These are phyloP conservation scores for Populus deltoides DNA, from an alignment of 345 rosid species.

Conservation along the genomic window DNA sequence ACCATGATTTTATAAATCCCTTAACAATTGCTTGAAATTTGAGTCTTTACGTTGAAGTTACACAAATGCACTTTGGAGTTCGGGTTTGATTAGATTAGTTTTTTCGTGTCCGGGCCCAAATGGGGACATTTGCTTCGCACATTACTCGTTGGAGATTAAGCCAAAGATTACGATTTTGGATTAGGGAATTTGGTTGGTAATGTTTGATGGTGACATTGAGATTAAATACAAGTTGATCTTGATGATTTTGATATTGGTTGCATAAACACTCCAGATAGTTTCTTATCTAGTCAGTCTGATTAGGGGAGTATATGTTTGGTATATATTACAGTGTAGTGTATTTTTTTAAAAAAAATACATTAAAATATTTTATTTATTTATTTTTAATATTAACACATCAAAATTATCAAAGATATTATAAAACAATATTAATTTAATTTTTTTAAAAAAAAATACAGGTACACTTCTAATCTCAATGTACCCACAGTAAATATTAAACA, in stretches of 20 bases:
- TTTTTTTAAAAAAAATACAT: no score
- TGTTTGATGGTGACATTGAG: slow-evolving; percentile 18
- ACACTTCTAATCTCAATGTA: no score
- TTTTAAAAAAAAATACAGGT: no score
- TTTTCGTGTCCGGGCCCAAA: not conserved
- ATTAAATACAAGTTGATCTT: slow-evolving; percentile 27
- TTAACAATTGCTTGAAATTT: no score
- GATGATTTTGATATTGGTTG: slow-evolving; percentile 9
- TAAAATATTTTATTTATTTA: no score
- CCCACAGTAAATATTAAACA: no score
- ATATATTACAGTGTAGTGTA: no score
- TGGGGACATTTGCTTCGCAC: not conserved
- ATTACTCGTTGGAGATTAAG: slow-evolving; percentile 1
- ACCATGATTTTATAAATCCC: no score
- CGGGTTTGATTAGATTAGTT: not conserved
- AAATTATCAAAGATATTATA: no score
- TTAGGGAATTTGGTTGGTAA: slow-evolving; percentile 20
- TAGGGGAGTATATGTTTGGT: not conserved
- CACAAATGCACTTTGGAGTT: not conserved
- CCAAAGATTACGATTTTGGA: not conserved
- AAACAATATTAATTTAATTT: no score
- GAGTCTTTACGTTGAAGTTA: no score
- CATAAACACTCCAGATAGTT: slow-evolving; percentile 17
- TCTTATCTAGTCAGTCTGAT: slow-evolving; percentile 24
- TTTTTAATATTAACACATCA: no score